A percentile compares a stretch with the other conserved stretches of the same genome.
Conservation (phyloP, 257 asterid species). For the Salvia hispanica region DNA sequence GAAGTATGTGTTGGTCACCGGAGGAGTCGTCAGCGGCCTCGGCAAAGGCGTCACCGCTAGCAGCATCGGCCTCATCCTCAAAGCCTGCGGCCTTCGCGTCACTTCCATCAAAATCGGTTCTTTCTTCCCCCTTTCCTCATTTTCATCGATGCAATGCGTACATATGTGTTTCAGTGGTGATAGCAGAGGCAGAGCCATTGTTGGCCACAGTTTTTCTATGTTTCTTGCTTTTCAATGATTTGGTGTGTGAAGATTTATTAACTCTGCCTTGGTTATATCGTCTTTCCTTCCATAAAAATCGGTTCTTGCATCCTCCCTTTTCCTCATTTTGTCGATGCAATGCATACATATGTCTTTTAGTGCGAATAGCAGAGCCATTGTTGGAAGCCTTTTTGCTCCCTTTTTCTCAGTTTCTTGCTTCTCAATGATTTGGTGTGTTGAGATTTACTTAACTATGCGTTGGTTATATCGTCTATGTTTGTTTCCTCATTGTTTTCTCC, state of each 20-base stretch:
- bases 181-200: no score
- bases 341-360: constrained; percentile 22
- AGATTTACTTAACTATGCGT: not conserved
- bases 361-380: no score
- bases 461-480: constrained; percentile 13
- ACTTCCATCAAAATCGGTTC: constrained; percentile 92
- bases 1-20: constrained; percentile 96
- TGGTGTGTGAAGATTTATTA: no score
- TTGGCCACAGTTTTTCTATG: not conserved
- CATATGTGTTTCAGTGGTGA: not conserved
- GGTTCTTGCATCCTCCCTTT: constrained; percentile 43
- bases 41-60: constrained; percentile 99
- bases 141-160: constrained; percentile 16
- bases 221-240: not conserved
- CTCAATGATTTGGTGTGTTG: no score
- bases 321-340: not conserved
- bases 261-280: no score
- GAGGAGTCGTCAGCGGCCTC: constrained; percentile 95
- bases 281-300: constrained; percentile 70
- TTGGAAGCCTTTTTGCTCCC: no score
- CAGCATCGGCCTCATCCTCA: constrained; percentile 89
- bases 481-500: not conserved
- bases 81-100: constrained; percentile 87
- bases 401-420: no score
- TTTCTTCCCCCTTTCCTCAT: not conserved